phyloP scores from a whole-genome alignment of 1,139 yeast species.

The Protomyces inouyei region DNA sequence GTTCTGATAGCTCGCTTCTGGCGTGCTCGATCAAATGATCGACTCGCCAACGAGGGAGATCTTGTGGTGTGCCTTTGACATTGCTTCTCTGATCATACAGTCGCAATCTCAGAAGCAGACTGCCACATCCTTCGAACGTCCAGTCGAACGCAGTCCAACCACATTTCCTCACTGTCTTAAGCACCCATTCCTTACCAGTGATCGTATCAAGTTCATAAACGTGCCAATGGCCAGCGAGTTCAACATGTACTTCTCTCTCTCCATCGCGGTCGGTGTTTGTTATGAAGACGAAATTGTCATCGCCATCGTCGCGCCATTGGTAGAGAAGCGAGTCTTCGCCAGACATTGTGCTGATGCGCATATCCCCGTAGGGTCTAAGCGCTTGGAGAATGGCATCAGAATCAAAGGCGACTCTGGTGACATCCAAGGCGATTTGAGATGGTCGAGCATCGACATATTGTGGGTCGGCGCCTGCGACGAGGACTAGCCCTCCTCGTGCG shows the following conservation, averaged over 20 bases:
- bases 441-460: conserved; percentile 8
- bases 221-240: not conserved
- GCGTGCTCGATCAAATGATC: not conserved
- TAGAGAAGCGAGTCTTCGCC: conserved; percentile 9
- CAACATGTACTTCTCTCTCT: not conserved
- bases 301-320: conserved; percentile 23
- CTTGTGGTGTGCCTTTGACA: not conserved
- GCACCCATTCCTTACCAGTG: not conserved
- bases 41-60: conserved; percentile 7
- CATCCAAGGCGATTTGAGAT: not conserved
- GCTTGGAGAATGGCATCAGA: not conserved
- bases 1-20: not conserved
- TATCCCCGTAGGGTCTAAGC: conserved; percentile 1
- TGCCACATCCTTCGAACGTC: conserved; percentile 20
- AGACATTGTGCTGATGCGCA: not conserved
- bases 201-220: conserved; percentile 4
- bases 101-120: not conserved
- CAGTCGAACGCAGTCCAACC: conserved; percentile 4
- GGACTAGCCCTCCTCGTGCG: conserved; percentile 8
- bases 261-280: conserved; percentile 16
- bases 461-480: conserved; percentile 18
- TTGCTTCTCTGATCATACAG: not conserved
- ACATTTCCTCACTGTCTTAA: not conserved
- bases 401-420: not conserved
- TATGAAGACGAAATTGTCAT: not conserved